phyloP scores from a whole-genome alignment of 2,329 filamentous ascomycete species.

The Monilinia fructicola region DNA sequence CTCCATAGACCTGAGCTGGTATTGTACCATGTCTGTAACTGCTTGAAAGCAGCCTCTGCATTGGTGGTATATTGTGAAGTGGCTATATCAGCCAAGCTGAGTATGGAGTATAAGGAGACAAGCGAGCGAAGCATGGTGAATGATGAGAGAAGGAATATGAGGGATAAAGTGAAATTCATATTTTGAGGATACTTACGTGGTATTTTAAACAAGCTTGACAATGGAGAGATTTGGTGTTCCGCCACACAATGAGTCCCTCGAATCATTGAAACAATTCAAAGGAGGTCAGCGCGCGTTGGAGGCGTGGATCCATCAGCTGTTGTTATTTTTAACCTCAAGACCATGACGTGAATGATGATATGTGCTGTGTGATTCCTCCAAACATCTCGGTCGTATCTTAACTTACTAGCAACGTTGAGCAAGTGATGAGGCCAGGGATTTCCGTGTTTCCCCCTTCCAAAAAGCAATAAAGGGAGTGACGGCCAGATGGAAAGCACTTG shows the following conservation, averaged over 20 bases:
- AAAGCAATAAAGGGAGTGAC: background rate
- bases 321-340: background rate
- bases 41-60: slow-evolving; percentile 41
- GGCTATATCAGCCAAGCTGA: slow-evolving; percentile 14
- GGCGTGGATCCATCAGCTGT: slow-evolving; percentile 2
- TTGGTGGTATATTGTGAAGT: slow-evolving; percentile 28
- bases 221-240: background rate
- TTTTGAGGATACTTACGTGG: background rate
- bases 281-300: slow-evolving; percentile 1
- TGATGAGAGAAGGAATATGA: slow-evolving; percentile 1
- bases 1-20: slow-evolving; percentile 60
- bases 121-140: slow-evolving; percentile 15
- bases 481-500: background rate
- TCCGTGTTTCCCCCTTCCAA: no score
- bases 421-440: background rate
- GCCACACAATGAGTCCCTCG: background rate
- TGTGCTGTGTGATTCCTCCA: background rate
- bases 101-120: background rate
- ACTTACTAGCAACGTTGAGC: background rate
- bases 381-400: background rate
- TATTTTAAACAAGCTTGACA: background rate
- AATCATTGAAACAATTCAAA: background rate
- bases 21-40: slow-evolving; percentile 64
- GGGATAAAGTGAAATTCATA: background rate
- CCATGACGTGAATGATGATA: background rate